Evolutionary conservation across 345 rosid genomes (phyloP).

Genomic region (Viola odorata): DNA sequence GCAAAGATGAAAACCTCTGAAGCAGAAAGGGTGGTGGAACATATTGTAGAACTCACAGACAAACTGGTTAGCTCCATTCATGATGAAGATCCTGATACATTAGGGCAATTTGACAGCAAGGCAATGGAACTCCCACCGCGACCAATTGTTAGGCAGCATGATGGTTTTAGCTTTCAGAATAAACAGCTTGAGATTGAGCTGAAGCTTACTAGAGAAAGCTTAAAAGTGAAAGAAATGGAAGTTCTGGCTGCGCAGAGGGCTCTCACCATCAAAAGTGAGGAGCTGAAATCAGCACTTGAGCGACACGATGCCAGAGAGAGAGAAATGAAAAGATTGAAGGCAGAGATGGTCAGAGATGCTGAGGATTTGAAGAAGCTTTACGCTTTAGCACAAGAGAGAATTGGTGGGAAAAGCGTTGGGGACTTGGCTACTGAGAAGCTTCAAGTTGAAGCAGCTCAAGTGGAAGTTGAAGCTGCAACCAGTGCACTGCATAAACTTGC

Average conservation of each 20-base stretch:
- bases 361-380: slow-evolving; percentile 55
- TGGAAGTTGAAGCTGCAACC: slow-evolving; percentile 79
- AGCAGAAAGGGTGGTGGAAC: slow-evolving; percentile 59
- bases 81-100: slow-evolving; percentile 25
- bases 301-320: slow-evolving; percentile 46
- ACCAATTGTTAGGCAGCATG: slow-evolving; percentile 21
- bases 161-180: slow-evolving; percentile 40
- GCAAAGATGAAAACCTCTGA: slow-evolving; percentile 49
- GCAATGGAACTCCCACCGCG: slow-evolving; percentile 28
- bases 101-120: slow-evolving; percentile 14
- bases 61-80: slow-evolving; percentile 41
- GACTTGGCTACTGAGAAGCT: slow-evolving; percentile 75
- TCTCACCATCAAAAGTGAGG: slow-evolving; percentile 56
- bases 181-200: slow-evolving; percentile 63
- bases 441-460: slow-evolving; percentile 71
- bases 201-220: slow-evolving; percentile 44
- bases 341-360: slow-evolving; percentile 54
- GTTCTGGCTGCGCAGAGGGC: slow-evolving; percentile 53
- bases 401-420: slow-evolving; percentile 55
- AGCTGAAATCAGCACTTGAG: slow-evolving; percentile 39
- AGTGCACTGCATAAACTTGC: slow-evolving; percentile 59
- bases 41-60: slow-evolving; percentile 56
- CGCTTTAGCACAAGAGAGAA: slow-evolving; percentile 59
- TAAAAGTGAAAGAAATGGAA: slow-evolving; percentile 64
- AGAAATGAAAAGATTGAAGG: slow-evolving; percentile 52